Base-by-base conservation (phyloP, 441 rosid genomes). In the Brassica balearica region DNA sequence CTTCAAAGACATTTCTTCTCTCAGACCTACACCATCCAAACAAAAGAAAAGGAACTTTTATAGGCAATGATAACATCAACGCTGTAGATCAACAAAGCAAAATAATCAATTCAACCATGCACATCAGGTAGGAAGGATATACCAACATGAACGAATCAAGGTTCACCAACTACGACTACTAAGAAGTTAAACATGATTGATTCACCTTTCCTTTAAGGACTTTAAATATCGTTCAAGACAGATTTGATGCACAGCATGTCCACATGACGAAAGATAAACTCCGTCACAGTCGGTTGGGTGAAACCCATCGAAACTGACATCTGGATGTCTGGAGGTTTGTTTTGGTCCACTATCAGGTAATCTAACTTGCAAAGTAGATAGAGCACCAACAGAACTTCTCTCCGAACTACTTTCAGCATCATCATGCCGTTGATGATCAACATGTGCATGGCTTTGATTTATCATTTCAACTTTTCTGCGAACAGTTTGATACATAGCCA, bases 201-300 rank as follows among this genome's bases (percentile, higher is more conserved):
- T 86, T 84, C 79, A 85, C 99, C 99, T 91, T 77, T 96, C 99
- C 87, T 68, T 90, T 86, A 96, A 80, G 11, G 98, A 96, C 9
- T 86, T 86, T 60, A 96, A 77, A 84, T 96, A 96, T 51, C 95
- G 91, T 74, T 92, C 92, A 41, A 91, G 94, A 81, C 99, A 96
- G 69, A 81, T 84, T 82, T 94, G 97, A 87, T 96, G 99, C 80
- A 94, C 98, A 9, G 97, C 91, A 90, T 96, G 98, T 67, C 99
- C 98, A 84, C 99, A 96, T 60, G 99, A 90, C 23, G 95, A 94
- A 74, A 94, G 87, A 88, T 85, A 82, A 80, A 96, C 82, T 32
- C 99, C 99, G 85, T 94, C 98, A 83, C 95, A 91, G 79, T 87
- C 96, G 38, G 76, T 82, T 14, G 93, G 97, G 73, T 92, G 90